Evolutionary conservation across 441 rosid genomes (phyloP).

Genomic region (Macaranga tanarius): DNA sequence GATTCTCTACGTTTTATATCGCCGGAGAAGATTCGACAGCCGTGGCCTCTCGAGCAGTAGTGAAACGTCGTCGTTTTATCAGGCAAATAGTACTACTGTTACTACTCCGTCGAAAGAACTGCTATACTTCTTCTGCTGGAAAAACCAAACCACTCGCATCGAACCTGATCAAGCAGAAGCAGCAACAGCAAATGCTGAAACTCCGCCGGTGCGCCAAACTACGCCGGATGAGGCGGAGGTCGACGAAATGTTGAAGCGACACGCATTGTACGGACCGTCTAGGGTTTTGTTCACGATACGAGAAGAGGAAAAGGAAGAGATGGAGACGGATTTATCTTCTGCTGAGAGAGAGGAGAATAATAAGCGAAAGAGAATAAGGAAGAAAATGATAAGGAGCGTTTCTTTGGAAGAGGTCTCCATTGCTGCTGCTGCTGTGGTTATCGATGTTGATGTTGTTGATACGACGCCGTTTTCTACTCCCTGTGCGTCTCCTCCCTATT

Average conservation of each 20-base stretch:
- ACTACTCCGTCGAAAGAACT: constrained; percentile 59
- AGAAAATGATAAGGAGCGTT: constrained; percentile 3
- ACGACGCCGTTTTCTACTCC: constrained; percentile 71
- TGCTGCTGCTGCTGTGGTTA: not conserved
- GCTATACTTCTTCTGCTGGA: constrained; percentile 67
- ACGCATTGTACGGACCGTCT: constrained; percentile 46
- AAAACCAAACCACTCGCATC: constrained; percentile 47
- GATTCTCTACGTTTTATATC: constrained; percentile 51
- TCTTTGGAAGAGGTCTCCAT: constrained; percentile 19
- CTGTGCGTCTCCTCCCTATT: constrained; percentile 56
- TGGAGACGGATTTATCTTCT: constrained; percentile 15
- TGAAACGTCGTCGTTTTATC: constrained; percentile 18
- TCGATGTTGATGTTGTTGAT: constrained; percentile 24
- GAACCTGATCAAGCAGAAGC: constrained; percentile 37
- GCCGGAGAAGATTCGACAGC: constrained; percentile 26
- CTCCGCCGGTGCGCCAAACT: constrained; percentile 23
- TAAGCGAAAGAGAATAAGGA: constrained; percentile 4
- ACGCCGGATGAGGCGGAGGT: constrained; percentile 20
- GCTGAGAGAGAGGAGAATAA: constrained; percentile 9
- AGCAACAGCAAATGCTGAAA: constrained; percentile 14
- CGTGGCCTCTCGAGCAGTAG: not conserved
- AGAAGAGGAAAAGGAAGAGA: constrained; percentile 53
- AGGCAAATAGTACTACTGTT: not conserved
- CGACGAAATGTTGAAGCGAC: constrained; percentile 40
- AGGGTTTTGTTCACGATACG: constrained; percentile 66